Base-by-base conservation (phyloP, 495 filamentous ascomycete genomes). In the Tuber brumale region DNA sequence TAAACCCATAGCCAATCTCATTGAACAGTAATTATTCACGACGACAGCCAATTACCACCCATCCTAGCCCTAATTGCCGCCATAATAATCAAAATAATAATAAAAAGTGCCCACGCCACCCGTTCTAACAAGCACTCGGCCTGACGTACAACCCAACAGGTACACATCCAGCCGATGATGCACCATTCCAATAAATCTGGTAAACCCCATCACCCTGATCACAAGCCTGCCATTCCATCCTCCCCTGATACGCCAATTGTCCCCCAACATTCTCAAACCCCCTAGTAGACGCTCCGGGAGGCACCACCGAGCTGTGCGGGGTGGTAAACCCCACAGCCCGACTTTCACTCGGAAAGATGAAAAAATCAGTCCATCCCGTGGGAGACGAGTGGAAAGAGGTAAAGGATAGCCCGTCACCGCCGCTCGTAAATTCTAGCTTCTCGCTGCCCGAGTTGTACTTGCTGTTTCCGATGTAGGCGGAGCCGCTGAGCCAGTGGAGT, bases 181-280 rank as follows among this genome's bases (percentile, higher is more conserved):
- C 72, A 37, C 80, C 80, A 19, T 81, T 75, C 80, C 80, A 81
- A 27, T 75, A 77, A 46, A 81, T 75, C 69, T 78, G 51, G 72
- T 75, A 81, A 44, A n/a, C 51, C 27, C 72, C 75, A 35, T 57
- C n/a, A 42, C 39, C 21, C 41, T 31, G 37, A 41, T 71, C 72
- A 19, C 57, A 66, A 35, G 57, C 57, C 57, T 66, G 57, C 57
- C 57, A 66, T 35, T 66, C 27, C 57, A 66, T 66, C 57, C 57
- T 35, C 57, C 57, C 57, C 27, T 66, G 27, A 19, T 66, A 66
- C 12, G 57, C 57, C 4, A 66, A 66, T 35, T 66, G 57, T 7
- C 31, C 57, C 0, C 57, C 57, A 10, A 46, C 51, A 12, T 72
- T 10, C 10, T 37, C 42, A 45, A 81, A 78, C n/a, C 79, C 80